A percentile compares a stretch with the other conserved stretches of the same genome.
Evolutionary conservation across 768 basidiomycete species (phyloP).

Genomic region (Amanita polypyramis): DNA sequence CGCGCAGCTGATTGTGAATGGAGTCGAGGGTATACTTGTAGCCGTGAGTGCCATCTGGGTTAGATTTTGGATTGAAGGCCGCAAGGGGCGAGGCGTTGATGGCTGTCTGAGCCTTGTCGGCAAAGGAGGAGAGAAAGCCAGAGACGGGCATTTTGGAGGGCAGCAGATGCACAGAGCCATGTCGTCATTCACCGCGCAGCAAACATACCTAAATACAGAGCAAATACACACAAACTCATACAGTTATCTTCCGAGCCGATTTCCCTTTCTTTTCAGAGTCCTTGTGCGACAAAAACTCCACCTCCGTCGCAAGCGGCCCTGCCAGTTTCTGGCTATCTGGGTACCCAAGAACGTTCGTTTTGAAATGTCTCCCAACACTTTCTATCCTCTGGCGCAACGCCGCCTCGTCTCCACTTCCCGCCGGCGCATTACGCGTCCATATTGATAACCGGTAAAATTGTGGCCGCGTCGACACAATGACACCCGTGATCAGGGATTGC

Average conservation of each 20-base stretch:
- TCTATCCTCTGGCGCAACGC: conserved; percentile 70
- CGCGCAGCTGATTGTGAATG: conserved; percentile 64
- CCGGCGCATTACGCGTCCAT: conserved; percentile 87
- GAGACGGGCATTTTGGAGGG: conserved; percentile 42
- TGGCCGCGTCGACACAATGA: conserved; percentile 90
- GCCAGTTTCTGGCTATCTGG: conserved; percentile 59
- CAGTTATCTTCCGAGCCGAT: conserved; percentile 64
- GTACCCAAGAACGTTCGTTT: conserved; percentile 81
- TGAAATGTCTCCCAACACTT: conserved; percentile 83
- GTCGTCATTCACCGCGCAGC: conserved; percentile 14
- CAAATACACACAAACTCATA: conserved; percentile 26
- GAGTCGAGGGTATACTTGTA: conserved; percentile 47
- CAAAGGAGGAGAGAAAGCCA: conserved; percentile 52
- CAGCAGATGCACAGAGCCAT: conserved; percentile 10
- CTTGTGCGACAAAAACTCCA: conserved; percentile 91
- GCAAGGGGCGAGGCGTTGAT: conserved; percentile 53
- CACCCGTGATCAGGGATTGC: conserved; percentile 75
- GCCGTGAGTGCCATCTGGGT: conserved; percentile 20
- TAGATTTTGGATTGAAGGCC: conserved; percentile 23
- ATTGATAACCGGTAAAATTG: conserved; percentile 95
- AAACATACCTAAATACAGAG: conserved; percentile 21
- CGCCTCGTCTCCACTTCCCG: conserved; percentile 33
- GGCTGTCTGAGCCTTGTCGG: conserved; percentile 70
- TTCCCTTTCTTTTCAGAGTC: conserved; percentile 94
- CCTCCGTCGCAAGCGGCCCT: conserved; percentile 88